Conservation (phyloP, 176 grass and related monocot genomes). For the Neostapfia colusana region DNA sequence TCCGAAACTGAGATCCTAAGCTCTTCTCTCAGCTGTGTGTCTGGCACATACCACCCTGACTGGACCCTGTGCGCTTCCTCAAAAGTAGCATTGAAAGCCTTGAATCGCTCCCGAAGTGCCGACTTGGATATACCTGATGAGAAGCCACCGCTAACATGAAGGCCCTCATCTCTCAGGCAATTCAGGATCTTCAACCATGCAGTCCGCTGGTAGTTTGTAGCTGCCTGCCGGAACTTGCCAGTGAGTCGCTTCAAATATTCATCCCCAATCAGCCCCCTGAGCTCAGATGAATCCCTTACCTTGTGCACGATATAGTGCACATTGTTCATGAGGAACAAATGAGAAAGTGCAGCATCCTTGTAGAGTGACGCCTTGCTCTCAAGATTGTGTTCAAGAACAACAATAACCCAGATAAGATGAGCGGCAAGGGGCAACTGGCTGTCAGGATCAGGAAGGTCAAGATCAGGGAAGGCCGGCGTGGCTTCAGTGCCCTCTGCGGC, state of each 20-base stretch:
- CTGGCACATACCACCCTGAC: conserved; percentile 73
- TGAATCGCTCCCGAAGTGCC: conserved; percentile 81
- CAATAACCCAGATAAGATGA: conserved; percentile 87
- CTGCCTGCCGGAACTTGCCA: conserved; percentile 56
- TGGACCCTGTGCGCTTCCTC: conserved; percentile 78
- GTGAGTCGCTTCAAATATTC: conserved; percentile 68
- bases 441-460: conserved; percentile 70
- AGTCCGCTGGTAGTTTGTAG: conserved; percentile 71
- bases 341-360: conserved; percentile 63
- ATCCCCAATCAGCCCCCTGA: conserved; percentile 65
- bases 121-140: conserved; percentile 82
- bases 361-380: conserved; percentile 77
- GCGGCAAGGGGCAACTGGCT: conserved; percentile 59
- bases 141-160: conserved; percentile 79
- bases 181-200: conserved; percentile 79
- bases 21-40: conserved; percentile 86
- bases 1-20: conserved; percentile 84
- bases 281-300: conserved; percentile 72
- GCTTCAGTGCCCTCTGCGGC: conserved; percentile 38
- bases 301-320: conserved; percentile 92
- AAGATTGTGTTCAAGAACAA: conserved; percentile 79
- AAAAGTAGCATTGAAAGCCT: conserved; percentile 75
- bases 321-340: conserved; percentile 94
- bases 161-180: conserved; percentile 80
- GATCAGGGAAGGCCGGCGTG: conserved; percentile 44